These are phyloP conservation scores for Daedaleopsis nitida DNA, from an alignment of 768 basidiomycete genomes.

Conservation along the genomic window DNA sequence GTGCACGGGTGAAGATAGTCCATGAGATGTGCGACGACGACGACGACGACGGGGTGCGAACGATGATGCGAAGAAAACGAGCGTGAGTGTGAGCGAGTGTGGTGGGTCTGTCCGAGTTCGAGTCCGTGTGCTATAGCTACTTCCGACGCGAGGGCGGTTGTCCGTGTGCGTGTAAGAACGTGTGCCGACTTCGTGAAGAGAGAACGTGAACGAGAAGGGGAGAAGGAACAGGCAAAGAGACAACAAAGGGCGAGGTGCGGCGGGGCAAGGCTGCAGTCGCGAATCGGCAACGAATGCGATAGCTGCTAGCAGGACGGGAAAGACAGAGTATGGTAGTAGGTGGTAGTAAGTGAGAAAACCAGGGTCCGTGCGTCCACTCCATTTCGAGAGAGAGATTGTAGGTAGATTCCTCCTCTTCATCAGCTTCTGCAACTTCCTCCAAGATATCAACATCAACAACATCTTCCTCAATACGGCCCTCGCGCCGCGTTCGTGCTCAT, in stretches of 20 bases:
- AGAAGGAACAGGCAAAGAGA: too few species aligned
- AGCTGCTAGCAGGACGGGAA: slow-evolving; percentile 5
- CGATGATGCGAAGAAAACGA: not conserved
- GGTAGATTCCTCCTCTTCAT: not conserved
- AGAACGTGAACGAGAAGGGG: not conserved
- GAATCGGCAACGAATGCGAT: slow-evolving; percentile 5
- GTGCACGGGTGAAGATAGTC: not conserved
- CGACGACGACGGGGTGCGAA: too few species aligned
- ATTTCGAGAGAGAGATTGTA: not conserved
- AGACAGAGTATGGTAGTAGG: slow-evolving; percentile 6
- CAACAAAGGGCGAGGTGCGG: not conserved
- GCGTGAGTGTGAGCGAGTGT: not conserved
- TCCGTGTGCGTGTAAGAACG: not conserved
- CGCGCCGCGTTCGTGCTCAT: slow-evolving; percentile 27
- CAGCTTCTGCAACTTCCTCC: not conserved
- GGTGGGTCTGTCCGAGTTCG: not conserved
- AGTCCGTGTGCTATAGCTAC: not conserved
- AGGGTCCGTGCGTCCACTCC: slow-evolving; percentile 22
- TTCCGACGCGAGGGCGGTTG: too few species aligned
- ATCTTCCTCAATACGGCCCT: slow-evolving; percentile 13
- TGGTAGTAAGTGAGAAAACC: slow-evolving; percentile 10
- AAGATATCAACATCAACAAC: not conserved
- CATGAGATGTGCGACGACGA: not conserved
- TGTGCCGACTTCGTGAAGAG: not conserved
- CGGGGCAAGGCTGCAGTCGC: not conserved